Evolutionary conservation across 805 yeast genomes (phyloP), one percentile per base, ranked within the genome.

Genomic region (Diddensiella santjacobensis): DNA sequence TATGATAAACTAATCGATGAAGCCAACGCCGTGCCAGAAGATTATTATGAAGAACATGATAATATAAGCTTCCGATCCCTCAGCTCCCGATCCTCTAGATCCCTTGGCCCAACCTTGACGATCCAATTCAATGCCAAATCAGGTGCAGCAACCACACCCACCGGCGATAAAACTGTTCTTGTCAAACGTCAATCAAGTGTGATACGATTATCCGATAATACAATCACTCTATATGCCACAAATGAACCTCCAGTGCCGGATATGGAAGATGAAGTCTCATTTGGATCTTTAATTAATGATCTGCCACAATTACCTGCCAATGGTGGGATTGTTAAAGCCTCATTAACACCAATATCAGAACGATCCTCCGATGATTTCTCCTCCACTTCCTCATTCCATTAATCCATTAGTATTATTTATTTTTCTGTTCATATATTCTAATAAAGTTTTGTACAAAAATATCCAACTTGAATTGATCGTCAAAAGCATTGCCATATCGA

Each of bases 1-100:
- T 70, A 71, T 47, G 75, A 73, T n/a, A 69, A 70, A 18, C 62
- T 73, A 13, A 47, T 78, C 18, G 81, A 77, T 53, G 82, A 78
- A 58, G 75, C 74, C 41, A 78, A 78, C 51, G 66, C 60, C 2
- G 66, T 77, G 3, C 78, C 81, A 1, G 78, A 71, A 49, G 49
- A 44, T 26, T 44, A 39, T 26, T n/a, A 45, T 20, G 44, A 43
- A 8, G 24, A 13, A 31, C 47, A 33, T 8, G 51, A 48, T 22
- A 22, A 31, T 3, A 20, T 43, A 3, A 35, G 38, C 6, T 45
- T 38, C 24, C 45, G 48, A 11, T 42, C 40, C 6, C 26, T 17
- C 38, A 36, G 37, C 8, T 22, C 49, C 19, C 38, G 35, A 3
- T 46, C 44, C 4, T 46, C 45, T 10, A 17, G 39, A 24, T 41